Base-by-base conservation (phyloP, 2,329 filamentous ascomycete species). In the Beauveria sp. region DNA sequence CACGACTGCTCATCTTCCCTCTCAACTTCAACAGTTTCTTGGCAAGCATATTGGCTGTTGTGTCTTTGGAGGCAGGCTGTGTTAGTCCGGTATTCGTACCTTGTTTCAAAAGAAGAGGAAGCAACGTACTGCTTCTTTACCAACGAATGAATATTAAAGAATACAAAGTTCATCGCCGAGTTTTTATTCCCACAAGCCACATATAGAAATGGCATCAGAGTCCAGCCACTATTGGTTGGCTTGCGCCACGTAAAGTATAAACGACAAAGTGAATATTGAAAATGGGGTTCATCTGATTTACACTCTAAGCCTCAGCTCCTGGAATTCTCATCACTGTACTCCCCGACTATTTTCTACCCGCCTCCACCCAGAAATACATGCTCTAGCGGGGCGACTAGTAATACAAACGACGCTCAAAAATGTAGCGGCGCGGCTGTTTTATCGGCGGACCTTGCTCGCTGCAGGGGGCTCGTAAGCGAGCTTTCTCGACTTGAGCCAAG, bases 401-500 rank as follows among this genome's bases (percentile, higher is more conserved):
- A 56, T 56, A 61, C 59, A 77, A 70, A 71, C 71, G 66, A 70
- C 65, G 63, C 66, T 65, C 67, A 64, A 61, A 59, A 34, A n/a
- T 46, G 40, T 24, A 46, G 56, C 50, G 41, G 48, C 50, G 41
- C 58, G 41, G 52, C 65, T 67, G 67, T 61, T 69, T 77, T 78
- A 84, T 69, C 73, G 74, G 72, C 82, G 81, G 67, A 76, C 70
- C 70, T 78, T 77, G 70, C 72, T 73, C 64, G 76, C 77, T 72
- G 81, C 80, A 60, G 91, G 91, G 65, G 91, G 90, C 74, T 87
- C 89, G 80, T 96, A 96, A 69, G 86, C 82, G 70, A 97, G 80
- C 88, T 97, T 96, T 73, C 94, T 88, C 70, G 92, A 89, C 89
- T 99, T 99, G 77, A 99, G 80, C 71, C 90, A 87, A 63, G 92